These are phyloP conservation scores for Herpetospermum pedunculosum DNA, from an alignment of 306 rosid genomes.

Conservation along the genomic window DNA sequence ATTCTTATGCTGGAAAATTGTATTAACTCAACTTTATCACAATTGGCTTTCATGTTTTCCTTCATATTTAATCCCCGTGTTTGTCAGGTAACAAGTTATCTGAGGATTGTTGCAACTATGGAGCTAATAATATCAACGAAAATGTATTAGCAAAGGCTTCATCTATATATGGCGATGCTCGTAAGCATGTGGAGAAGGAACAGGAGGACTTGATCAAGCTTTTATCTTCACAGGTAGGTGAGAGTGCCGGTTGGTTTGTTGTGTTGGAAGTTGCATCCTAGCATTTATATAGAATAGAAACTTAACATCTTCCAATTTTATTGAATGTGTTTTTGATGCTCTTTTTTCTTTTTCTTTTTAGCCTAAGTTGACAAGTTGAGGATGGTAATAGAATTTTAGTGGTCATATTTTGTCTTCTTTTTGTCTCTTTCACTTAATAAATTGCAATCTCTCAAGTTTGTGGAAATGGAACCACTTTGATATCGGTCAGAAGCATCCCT, in stretches of 20 bases:
- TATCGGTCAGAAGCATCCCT: background rate
- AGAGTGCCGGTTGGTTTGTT: background rate
- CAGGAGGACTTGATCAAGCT: constrained; percentile 74
- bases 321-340: background rate
- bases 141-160: constrained; percentile 86
- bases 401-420: background rate
- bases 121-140: constrained; percentile 72
- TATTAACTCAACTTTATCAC: background rate
- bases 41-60: constrained; percentile 3
- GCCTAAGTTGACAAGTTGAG: background rate
- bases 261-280: background rate
- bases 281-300: background rate
- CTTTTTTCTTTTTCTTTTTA: background rate
- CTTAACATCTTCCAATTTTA: background rate
- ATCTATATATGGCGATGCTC: constrained; percentile 88
- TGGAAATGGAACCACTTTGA: background rate
- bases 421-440: background rate
- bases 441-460: background rate
- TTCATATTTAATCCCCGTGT: constrained; percentile 24
- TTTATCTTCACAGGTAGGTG: constrained; percentile 62
- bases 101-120: constrained; percentile 94
- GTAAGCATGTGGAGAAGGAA: constrained; percentile 93
- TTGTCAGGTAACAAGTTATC: constrained; percentile 91
- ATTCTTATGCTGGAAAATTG: background rate
- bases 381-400: background rate